These are phyloP conservation scores for Monilinia polystroma DNA, from an alignment of 2,329 filamentous ascomycete genomes.

Conservation along the genomic window DNA sequence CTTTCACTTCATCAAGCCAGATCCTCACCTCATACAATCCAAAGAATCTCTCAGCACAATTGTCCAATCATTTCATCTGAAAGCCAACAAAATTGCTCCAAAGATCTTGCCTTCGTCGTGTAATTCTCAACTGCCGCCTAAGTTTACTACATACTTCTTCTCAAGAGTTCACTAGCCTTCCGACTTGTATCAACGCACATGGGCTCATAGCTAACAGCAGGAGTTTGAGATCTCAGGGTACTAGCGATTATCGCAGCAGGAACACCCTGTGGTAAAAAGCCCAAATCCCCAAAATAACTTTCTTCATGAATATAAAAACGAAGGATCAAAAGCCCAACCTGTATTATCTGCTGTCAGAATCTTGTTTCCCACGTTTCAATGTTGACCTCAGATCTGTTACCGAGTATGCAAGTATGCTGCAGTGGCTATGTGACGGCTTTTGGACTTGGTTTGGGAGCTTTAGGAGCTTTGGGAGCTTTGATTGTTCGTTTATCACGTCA, in stretches of 20 bases:
- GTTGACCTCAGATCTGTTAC: conserved; percentile 28
- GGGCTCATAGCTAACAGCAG: background rate
- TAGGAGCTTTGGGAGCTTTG: conserved; percentile 1
- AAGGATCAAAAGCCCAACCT: conserved; percentile 30
- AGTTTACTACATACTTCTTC: background rate
- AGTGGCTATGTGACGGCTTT: conserved; percentile 21
- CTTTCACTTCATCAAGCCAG: background rate
- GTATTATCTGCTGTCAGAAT: conserved; percentile 27
- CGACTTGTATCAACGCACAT: background rate
- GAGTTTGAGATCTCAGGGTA: background rate
- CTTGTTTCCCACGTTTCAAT: conserved; percentile 29
- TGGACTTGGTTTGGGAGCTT: conserved; percentile 1
- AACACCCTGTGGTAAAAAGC: background rate
- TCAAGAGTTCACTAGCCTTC: background rate
- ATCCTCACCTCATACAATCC: background rate
- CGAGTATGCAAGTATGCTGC: conserved; percentile 25
- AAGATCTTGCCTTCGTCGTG: background rate
- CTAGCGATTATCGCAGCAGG: background rate
- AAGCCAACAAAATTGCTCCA: background rate
- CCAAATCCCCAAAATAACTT: background rate
- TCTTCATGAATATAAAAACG: conserved; percentile 16
- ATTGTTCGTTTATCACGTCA: conserved; percentile 18
- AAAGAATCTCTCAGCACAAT: background rate
- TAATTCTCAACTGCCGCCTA: background rate
- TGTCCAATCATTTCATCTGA: background rate